Conservation (phyloP, 257 asterid genomes). For the Nicotiana knightiana region DNA sequence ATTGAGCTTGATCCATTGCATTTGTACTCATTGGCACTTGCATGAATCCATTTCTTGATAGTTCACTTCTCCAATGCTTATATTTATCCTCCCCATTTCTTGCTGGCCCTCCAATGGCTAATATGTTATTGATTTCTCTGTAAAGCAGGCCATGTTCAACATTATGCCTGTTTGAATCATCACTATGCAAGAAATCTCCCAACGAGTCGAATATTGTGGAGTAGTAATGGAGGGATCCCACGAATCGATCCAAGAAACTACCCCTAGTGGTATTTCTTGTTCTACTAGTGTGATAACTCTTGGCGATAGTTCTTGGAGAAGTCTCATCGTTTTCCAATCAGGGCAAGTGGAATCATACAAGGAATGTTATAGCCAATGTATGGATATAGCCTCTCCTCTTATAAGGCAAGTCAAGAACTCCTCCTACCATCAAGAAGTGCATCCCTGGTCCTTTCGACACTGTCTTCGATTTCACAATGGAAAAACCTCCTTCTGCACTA, state of each 20-base stretch:
- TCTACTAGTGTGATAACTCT: slow-evolving; percentile 62
- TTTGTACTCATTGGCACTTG: slow-evolving; percentile 64
- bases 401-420: too few species aligned
- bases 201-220: slow-evolving; percentile 70
- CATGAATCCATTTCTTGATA: slow-evolving; percentile 42
- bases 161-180: slow-evolving; percentile 38
- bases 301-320: slow-evolving; percentile 46
- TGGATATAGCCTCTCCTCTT: slow-evolving; percentile 49
- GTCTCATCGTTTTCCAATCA: slow-evolving; percentile 60
- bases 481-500: too few species aligned
- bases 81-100: slow-evolving; percentile 76
- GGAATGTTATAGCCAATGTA: slow-evolving; percentile 80
- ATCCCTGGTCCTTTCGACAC: too few species aligned
- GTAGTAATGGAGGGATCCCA: slow-evolving; percentile 68
- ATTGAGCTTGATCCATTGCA: slow-evolving; percentile 75
- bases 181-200: slow-evolving; percentile 40
- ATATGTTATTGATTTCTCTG: slow-evolving; percentile 62
- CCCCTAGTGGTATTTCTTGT: slow-evolving; percentile 65
- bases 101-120: slow-evolving; percentile 86
- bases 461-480: too few species aligned
- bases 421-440: too few species aligned
- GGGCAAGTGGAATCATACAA: slow-evolving; percentile 72
- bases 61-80: slow-evolving; percentile 64
- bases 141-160: slow-evolving; percentile 55
- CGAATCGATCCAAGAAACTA: slow-evolving; percentile 73